Base-by-base conservation (phyloP, 129 eudicot species). In the Heracleum sosnowskyi region DNA sequence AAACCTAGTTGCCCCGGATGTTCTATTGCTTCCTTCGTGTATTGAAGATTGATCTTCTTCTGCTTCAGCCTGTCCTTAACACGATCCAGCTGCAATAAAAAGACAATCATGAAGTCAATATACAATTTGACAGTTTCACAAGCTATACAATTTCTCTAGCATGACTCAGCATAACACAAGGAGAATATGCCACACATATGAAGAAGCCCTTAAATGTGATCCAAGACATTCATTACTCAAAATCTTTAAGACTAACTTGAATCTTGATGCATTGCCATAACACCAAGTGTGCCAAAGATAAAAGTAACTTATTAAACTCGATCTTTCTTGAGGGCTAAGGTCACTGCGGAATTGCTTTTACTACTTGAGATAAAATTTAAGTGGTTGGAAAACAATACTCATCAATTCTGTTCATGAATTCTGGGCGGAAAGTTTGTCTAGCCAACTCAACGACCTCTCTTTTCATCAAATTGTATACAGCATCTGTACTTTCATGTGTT, bases 341-440 rank as follows among this genome's bases (percentile, higher is more conserved):
- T 8, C 29, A n/a, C n/a, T n/a, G n/a, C n/a, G n/a, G n/a, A n/a
- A n/a, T n/a, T 22, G 12, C 3, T 1, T 55, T 24, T 55, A 55
- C n/a, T 24, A 55, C 29, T 24, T 20, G 8, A 24, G 9, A 55
- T 55, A 55, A 22, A 55, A 22, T 18, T 49, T 18, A 49, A 95
- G 93, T 40, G 98, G 98, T 81, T 95, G 93, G 83, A 95, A 95
- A 80, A 95, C 96, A 28, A 95, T 95, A 95, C 76, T 95, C 98
- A 7, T 91, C 98, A 47, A 95, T 86, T 69, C 98, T 84, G 75
- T 95, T 95, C 97, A 95, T 91, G 77, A 95, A 92, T 87, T 95
- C 98, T 1, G 98, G 98, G 2, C 96, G 84, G 79, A 95, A 95
- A 41, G 96, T 91, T 45, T 91, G 84, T 55, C 97, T 84, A 29